phyloP scores from a whole-genome alignment of 2,329 filamentous ascomycete species.

The Aspergillus transmontanensis region DNA sequence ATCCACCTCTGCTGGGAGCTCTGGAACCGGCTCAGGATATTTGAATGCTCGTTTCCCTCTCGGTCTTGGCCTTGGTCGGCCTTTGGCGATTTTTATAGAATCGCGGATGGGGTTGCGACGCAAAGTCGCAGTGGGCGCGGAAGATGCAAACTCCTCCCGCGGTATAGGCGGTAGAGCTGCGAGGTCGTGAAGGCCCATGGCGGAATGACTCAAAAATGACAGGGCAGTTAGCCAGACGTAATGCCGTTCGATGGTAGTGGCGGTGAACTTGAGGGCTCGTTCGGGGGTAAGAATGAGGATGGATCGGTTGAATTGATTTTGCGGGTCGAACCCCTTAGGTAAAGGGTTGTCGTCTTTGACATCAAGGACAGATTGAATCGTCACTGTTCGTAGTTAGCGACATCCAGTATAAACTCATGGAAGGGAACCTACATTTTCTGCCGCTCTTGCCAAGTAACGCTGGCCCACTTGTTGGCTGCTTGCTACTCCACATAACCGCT shows the following conservation, averaged over 20 bases:
- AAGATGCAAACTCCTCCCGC: conserved; percentile 36
- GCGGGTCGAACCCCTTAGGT: conserved; percentile 65
- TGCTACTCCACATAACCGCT: conserved; percentile 96
- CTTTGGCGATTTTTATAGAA: conserved; percentile 86
- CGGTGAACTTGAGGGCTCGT: conserved; percentile 92
- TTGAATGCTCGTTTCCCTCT: conserved; percentile 44
- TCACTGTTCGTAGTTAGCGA: conserved; percentile 59
- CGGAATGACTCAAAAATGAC: conserved; percentile 90
- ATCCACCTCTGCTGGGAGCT: conserved; percentile 32
- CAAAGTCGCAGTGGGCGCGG: conserved; percentile 52
- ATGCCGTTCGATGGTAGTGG: conserved; percentile 78
- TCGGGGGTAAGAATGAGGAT: conserved; percentile 94
- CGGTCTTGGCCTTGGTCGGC: conserved; percentile 54
- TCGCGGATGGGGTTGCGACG: conserved; percentile 72
- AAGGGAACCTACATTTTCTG: conserved; percentile 75
- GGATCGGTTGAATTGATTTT: conserved; percentile 78
- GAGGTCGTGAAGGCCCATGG: conserved; percentile 76
- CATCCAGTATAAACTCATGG: conserved; percentile 7
- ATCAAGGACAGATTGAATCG: conserved; percentile 93
- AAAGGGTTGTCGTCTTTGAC: conserved; percentile 90
- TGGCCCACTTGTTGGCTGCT: conserved; percentile 85
- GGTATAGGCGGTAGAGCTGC: conserved; percentile 60
- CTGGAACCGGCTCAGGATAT: conserved; percentile 35
- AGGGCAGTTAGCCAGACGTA: conserved; percentile 93
- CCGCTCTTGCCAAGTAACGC: conserved; percentile 93